These are phyloP conservation scores for Cladosporium colombiae DNA, from an alignment of 2,329 filamentous ascomycete species.

Conservation along the genomic window DNA sequence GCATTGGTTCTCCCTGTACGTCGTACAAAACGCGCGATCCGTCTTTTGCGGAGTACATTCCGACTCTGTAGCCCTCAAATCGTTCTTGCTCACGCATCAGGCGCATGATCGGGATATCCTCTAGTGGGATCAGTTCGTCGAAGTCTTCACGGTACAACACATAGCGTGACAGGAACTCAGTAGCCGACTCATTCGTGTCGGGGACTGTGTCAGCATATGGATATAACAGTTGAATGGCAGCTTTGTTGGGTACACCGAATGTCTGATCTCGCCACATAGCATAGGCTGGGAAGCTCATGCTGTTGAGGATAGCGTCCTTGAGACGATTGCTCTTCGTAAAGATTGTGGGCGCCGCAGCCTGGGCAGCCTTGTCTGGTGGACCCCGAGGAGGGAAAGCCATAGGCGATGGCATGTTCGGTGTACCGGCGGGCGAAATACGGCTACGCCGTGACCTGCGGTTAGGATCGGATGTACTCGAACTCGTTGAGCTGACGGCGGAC, in stretches of 20 bases:
- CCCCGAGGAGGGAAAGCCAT: slow-evolving; percentile 68
- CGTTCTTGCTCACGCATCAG: slow-evolving; percentile 63
- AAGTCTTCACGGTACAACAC: slow-evolving; percentile 68
- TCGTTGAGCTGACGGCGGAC: slow-evolving; percentile 41
- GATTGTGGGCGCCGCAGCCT: slow-evolving; percentile 62
- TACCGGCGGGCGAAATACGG: slow-evolving; percentile 34
- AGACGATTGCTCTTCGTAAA: slow-evolving; percentile 73
- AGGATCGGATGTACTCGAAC: slow-evolving; percentile 28
- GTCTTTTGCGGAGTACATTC: slow-evolving; percentile 59
- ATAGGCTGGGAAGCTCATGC: slow-evolving; percentile 71
- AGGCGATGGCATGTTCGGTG: slow-evolving; percentile 52
- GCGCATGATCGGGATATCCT: slow-evolving; percentile 67
- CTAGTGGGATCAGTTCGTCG: slow-evolving; percentile 54
- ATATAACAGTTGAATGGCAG: slow-evolving; percentile 49
- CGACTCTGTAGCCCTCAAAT: slow-evolving; percentile 62
- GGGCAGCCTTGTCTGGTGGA: slow-evolving; percentile 58
- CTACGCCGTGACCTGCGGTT: slow-evolving; percentile 14
- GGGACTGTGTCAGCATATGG: slow-evolving; percentile 38
- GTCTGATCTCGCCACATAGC: slow-evolving; percentile 79
- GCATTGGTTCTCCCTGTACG: slow-evolving; percentile 65
- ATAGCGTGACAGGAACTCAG: slow-evolving; percentile 61
- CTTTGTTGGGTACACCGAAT: slow-evolving; percentile 71
- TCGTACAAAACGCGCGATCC: slow-evolving; percentile 63
- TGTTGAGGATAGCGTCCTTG: slow-evolving; percentile 76
- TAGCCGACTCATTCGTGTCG: slow-evolving; percentile 40